Conservation (phyloP, 1,284 basidiomycete genomes). For the Sanguinoderma infundibulare region DNA sequence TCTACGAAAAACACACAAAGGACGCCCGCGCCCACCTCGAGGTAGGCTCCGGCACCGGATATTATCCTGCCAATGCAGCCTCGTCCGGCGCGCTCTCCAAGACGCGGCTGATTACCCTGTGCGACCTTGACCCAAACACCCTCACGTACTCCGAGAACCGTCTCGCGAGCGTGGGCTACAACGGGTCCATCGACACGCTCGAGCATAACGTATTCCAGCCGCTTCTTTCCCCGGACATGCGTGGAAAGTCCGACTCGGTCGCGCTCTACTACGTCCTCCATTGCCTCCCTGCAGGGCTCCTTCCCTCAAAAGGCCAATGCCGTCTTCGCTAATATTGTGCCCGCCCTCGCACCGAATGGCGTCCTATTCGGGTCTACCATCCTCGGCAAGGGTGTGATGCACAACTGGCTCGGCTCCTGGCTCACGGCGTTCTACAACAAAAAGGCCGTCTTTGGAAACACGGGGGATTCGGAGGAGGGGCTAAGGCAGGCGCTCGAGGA, state of each 20-base stretch:
- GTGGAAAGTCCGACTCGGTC: conserved; percentile 26
- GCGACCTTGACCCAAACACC: conserved; percentile 30
- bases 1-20: conserved; percentile 26
- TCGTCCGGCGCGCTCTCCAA: conserved; percentile 11
- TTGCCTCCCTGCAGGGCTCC: conserved; percentile 29
- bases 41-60: conserved; percentile 32
- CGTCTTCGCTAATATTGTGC: conserved; percentile 17
- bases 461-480: conserved; percentile 20
- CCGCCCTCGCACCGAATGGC: conserved; percentile 24
- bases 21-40: conserved; percentile 29
- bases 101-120: conserved; percentile 24
- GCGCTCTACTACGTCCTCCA: conserved; percentile 33
- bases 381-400: conserved; percentile 21
- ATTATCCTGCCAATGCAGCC: conserved; percentile 25
- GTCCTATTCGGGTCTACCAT: conserved; percentile 32
- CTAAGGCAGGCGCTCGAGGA: conserved; percentile 24
- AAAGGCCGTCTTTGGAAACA: conserved; percentile 28
- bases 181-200: conserved; percentile 22
- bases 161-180: conserved; percentile 23
- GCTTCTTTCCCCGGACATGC: conserved; percentile 16
- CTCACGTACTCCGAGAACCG: conserved; percentile 18
- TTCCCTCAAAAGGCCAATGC: conserved; percentile 25
- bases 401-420: conserved; percentile 28
- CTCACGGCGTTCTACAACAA: conserved; percentile 26
- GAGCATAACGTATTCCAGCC: conserved; percentile 27